phyloP scores from a whole-genome alignment of 1,139 yeast genomes.

The Blastobotrys indianensis region DNA sequence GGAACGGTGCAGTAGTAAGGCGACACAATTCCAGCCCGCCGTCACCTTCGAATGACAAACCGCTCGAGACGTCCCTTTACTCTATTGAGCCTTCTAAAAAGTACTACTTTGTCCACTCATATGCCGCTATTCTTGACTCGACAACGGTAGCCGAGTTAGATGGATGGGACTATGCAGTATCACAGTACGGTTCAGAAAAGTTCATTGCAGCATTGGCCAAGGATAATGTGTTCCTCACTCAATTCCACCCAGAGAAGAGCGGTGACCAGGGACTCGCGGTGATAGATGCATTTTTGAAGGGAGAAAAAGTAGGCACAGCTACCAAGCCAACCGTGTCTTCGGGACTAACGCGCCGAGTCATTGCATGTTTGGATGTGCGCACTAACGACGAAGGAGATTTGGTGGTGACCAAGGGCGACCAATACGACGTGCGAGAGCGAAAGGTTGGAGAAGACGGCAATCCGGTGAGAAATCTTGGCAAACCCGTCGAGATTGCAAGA shows the following conservation, averaged over 20 bases:
- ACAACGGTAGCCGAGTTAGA: constrained; percentile 20
- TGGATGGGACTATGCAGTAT: constrained; percentile 77
- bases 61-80: constrained; percentile 39
- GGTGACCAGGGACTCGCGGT: constrained; percentile 83
- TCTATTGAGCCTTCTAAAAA: constrained; percentile 60
- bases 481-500: constrained; percentile 91
- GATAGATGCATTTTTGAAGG: constrained; percentile 62
- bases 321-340: constrained; percentile 4
- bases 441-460: constrained; percentile 38
- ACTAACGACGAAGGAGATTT: constrained; percentile 89
- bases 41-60: neutral
- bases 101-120: constrained; percentile 93
- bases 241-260: constrained; percentile 96
- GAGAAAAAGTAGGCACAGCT: constrained; percentile 26
- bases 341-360: constrained; percentile 82
- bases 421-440: constrained; percentile 88
- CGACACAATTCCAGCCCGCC: constrained; percentile 17
- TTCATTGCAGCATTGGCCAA: constrained; percentile 80
- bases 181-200: constrained; percentile 70
- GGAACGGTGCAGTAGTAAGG: constrained; percentile 55
- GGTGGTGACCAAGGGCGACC: constrained; percentile 97
- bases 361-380: constrained; percentile 96
- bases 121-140: constrained; percentile 58
- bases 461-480: constrained; percentile 83
- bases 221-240: constrained; percentile 85